A percentile compares a stretch with the other conserved stretches of the same genome.
phyloP scores from a whole-genome alignment of 306 rosid genomes.

The Cicer arietinum region DNA sequence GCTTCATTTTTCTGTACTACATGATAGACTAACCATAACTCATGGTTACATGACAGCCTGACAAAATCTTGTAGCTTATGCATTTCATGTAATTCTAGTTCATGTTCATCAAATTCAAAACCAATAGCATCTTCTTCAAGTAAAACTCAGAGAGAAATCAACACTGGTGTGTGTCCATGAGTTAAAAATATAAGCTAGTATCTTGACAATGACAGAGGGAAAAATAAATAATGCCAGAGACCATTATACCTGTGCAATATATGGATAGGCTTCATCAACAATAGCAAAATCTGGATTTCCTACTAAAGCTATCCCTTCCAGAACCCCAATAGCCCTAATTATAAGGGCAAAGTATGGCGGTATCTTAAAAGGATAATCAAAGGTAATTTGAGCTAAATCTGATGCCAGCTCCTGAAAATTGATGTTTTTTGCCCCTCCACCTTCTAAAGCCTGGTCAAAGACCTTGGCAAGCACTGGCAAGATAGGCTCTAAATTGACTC shows the following conservation, averaged over 20 bases:
- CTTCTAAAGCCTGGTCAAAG: conserved; percentile 98
- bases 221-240: not conserved
- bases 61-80: not conserved
- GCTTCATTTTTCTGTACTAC: conserved; percentile 23
- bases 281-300: conserved; percentile 98
- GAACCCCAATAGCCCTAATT: conserved; percentile 96
- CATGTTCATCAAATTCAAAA: conserved; percentile 14
- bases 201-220: conserved; percentile 7
- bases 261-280: conserved; percentile 98
- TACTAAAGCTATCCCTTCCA: conserved; percentile 96
- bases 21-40: conserved; percentile 24
- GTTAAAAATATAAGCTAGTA: conserved; percentile 24
- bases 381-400: conserved; percentile 97
- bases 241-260: conserved; percentile 88
- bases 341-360: conserved; percentile 99
- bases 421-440: conserved; percentile 97
- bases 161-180: conserved; percentile 14
- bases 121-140: conserved; percentile 31
- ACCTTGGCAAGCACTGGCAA: conserved; percentile 97
- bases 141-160: conserved; percentile 11
- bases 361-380: conserved; percentile 97
- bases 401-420: conserved; percentile 98
- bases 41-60: not conserved
- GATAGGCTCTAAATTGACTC: conserved; percentile 94
- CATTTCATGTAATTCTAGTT: not conserved